Evolutionary conservation across 805 yeast genomes (phyloP), one percentile per base, ranked within the genome.

Genomic region (Maudiozyma barnettii): DNA sequence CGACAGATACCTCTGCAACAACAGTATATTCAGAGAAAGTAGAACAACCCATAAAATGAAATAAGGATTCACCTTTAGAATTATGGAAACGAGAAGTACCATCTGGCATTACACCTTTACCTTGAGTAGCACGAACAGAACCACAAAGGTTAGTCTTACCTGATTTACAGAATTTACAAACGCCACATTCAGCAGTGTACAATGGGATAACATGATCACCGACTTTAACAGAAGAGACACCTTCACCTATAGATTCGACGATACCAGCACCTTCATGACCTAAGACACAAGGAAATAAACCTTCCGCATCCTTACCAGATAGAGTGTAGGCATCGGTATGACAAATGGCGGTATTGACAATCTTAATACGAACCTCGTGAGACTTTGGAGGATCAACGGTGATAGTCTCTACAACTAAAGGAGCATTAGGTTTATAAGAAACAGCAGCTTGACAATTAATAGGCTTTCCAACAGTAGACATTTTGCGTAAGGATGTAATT

Each of bases 221-320:
- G 36, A 75, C 82, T 71, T 88, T 85, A 58, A 91, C 96, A 60
- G 70, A 78, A 51, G 89, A 81, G 51, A 93, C 99, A 54, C 86
- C 97, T 64, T 85, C 95, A 61, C 99, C 99, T 39, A 93, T 77
- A 45, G 88, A 78, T 73, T 91, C 99, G 41, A 93, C 98, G 52
- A 87, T 74, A 63, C 99, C 99, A 37, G 97, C 96, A 70, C 97
- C 96, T 70, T 93, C 99, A 70, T 93, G 99, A 52, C 99, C 99
- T 60, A 95, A 75, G 51, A 93, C 72, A 18, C 81, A 83, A 16
- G 98, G 98, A 78, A 89, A 89, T 13, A 83, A 85, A 59, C 98
- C 99, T 71, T 93, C 99, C 47, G 98, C 93, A 68, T 93, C 99
- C 48, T 73, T 77, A 50, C 99, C 99, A 43, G 95, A 82, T 55